Evolutionary conservation across 768 basidiomycete genomes (phyloP), one percentile per base, ranked within the genome.

Genomic region (Dioszegia crocea): DNA sequence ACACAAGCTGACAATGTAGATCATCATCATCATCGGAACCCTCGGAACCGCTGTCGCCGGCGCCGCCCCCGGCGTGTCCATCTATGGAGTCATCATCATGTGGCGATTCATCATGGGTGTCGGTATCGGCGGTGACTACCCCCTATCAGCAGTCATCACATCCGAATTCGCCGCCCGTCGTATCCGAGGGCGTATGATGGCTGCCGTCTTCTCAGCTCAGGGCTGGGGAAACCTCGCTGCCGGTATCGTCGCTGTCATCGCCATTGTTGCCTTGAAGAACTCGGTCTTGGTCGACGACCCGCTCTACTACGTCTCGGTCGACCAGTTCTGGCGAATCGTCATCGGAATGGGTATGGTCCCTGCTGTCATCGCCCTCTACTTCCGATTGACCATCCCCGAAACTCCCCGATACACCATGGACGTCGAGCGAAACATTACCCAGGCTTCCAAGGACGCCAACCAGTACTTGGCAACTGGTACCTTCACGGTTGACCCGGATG

Each of bases 381-480:
- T 89, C 86, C 88, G 91, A 74, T 82, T 92, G 31, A 91, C 90
- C 24, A 91, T 93, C 69, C 89, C 91, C 2, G 90, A 92, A 76
- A 92, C 90, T 0, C 91, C 91, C 26, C 88, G 91, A 64, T 85
- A 75, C 76, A 94, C 91, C 59, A 91, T 92, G 87, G 91, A 93
- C 80, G 83, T 93, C 60, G 89, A 91, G 76, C 82, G 87, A 49
- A 91, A 92, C 75, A 79, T 93, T 43, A 80, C 83, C 39, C 88
- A 87, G 71, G 91, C 89, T 6, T 56, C 84, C 0, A 78, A 81
- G 29, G 91, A 92, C 67, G 88, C 91, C 62, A 82, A 86, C 58
- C 81, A 82, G 45, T 87, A 89, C 56, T 62, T 91, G 45, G 78
- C 80, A 19, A 79, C 78, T 16, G 82, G 83, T 36, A 78, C 69